Base-by-base conservation (phyloP, 1,139 yeast genomes). In the Scheffersomyces parashehatae region DNA sequence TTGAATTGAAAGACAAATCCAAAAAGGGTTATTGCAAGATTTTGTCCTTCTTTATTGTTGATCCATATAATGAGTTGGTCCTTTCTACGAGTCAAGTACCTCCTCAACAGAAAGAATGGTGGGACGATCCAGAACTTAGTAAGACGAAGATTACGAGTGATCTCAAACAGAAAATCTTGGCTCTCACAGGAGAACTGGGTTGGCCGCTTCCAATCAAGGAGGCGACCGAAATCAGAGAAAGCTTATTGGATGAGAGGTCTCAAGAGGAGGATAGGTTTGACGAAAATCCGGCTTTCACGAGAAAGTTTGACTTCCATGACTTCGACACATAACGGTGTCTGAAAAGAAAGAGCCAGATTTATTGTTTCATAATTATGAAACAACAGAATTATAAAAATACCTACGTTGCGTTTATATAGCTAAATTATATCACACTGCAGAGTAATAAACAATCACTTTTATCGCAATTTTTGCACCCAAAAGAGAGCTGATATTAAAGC, bases 11-110 rank as follows among this genome's bases (percentile, higher is more conserved):
- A 5, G 76, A 71, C 45, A 51, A 51, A 39, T 46, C 63, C 6
- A 68, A 62, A 42, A 58, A 60, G 1, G 77, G 77, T 2, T 63
- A 61, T 45, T 53, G 75, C 35, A 68, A 66, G 51, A 68, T 71
- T 35, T 53, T 71, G 42, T 67, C 74, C 41, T 65, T 68, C 47
- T 70, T 70, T 44, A 29, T 72, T 8, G 63, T 60, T 28, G 75
- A 70, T 48, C 76, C 75, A 1, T 49, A 53, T 47, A 62, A 68
- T 42, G 52, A 59, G 9, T 41, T 43, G 15, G 67, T 68, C 2
- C 47, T 58, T 5, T 40, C 67, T 6, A 60, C 72, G 2, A 65
- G 55, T 11, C 51, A 55, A n/a, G 73, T 70, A 0, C 73, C 75
- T 3, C 73, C 73, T 1, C 75, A 70, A 49, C 73, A 68, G 49